These are phyloP conservation scores for Aspergillus bertholletiae DNA, from an alignment of 495 filamentous ascomycete species.

Conservation along the genomic window DNA sequence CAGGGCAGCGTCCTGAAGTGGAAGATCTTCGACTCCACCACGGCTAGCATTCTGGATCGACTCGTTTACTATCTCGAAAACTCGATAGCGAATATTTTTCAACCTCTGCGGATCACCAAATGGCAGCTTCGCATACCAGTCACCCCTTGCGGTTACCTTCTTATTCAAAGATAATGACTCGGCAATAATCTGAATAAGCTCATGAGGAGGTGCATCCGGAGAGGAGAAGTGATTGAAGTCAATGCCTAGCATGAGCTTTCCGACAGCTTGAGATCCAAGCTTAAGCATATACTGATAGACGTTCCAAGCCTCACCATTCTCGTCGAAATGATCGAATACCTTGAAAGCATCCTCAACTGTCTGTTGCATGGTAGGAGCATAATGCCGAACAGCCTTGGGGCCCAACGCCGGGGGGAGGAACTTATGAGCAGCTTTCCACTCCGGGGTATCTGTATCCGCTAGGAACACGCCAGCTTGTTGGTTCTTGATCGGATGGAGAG, in stretches of 20 bases:
- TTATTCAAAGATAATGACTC: constrained; percentile 48
- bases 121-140: constrained; percentile 49
- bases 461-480: constrained; percentile 47
- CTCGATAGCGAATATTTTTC: constrained; percentile 17
- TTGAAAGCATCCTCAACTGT: constrained; percentile 39
- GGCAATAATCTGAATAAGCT: constrained; percentile 38
- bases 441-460: constrained; percentile 47
- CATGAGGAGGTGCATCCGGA: constrained; percentile 37
- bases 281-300: constrained; percentile 61
- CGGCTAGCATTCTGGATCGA: constrained; percentile 29
- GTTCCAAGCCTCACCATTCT: constrained; percentile 48
- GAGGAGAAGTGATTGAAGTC: constrained; percentile 51
- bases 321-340: constrained; percentile 52
- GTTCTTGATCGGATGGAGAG: constrained; percentile 44
- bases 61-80: constrained; percentile 34
- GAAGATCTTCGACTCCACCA: constrained; percentile 36
- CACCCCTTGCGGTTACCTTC: constrained; percentile 42
- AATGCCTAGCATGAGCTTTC: constrained; percentile 46
- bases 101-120: constrained; percentile 48
- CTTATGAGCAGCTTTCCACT: constrained; percentile 49
- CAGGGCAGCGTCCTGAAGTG: constrained; percentile 49
- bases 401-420: constrained; percentile 53
- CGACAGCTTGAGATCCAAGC: constrained; percentile 49
- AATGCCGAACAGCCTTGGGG: constrained; percentile 54
- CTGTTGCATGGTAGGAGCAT: constrained; percentile 51